These are phyloP conservation scores for Candida cerambycidarum DNA, from an alignment of 805 yeast genomes.

Conservation along the genomic window DNA sequence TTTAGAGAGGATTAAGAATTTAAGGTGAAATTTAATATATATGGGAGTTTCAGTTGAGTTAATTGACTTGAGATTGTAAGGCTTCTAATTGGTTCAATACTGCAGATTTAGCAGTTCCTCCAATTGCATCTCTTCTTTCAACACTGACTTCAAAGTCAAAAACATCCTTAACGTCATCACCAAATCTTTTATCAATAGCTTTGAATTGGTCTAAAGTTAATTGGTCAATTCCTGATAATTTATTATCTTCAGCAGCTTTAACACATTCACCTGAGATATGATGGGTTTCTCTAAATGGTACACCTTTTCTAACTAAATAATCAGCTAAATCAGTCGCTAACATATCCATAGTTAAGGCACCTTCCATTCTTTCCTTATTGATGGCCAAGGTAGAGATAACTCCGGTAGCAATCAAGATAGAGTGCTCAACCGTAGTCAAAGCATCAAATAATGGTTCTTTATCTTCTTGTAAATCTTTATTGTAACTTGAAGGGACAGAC, in stretches of 20 bases:
- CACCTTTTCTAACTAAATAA: slow-evolving; percentile 95
- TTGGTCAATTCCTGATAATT: slow-evolving; percentile 82
- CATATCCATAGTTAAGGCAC: slow-evolving; percentile 97
- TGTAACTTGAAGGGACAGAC: slow-evolving; percentile 96
- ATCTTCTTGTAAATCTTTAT: slow-evolving; percentile 98
- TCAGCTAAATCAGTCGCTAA: slow-evolving; percentile 98
- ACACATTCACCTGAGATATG: slow-evolving; percentile 99
- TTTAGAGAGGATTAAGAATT: background rate
- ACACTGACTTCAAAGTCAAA: slow-evolving; percentile 92
- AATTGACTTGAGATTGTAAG: slow-evolving; percentile 20
- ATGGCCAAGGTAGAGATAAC: slow-evolving; percentile 85
- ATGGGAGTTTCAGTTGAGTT: no score
- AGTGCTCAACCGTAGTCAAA: slow-evolving; percentile 87
- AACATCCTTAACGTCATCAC: slow-evolving; percentile 75
- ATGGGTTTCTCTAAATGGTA: slow-evolving; percentile 98
- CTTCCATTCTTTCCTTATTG: slow-evolving; percentile 72
- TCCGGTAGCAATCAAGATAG: slow-evolving; percentile 92
- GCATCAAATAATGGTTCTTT: slow-evolving; percentile 97
- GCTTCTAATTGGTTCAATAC: slow-evolving; percentile 68
- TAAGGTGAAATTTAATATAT: no score
- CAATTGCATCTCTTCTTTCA: slow-evolving; percentile 94
- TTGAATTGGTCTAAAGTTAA: slow-evolving; percentile 76
- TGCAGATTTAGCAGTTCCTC: slow-evolving; percentile 94
- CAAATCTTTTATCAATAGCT: slow-evolving; percentile 77
- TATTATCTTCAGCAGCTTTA: slow-evolving; percentile 77